Base-by-base conservation (phyloP, 495 filamentous ascomycete species). In the Penicillium daleae region DNA sequence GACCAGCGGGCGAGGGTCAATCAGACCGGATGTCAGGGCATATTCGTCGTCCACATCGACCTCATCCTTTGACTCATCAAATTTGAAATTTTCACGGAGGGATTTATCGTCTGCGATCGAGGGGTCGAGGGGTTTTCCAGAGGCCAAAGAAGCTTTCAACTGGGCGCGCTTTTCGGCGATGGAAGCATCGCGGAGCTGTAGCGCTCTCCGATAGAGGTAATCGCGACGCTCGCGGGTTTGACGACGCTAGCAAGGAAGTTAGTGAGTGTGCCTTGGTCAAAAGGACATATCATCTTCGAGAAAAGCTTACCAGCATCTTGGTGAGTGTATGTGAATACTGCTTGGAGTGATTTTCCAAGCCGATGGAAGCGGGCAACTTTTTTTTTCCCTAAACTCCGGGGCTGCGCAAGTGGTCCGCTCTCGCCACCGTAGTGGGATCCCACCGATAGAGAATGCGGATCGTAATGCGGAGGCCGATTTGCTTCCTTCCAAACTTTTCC, bases 21-120 rank as follows among this genome's bases (percentile, higher is more conserved):
- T 85, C 59, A 97, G 84, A 26, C 93, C 93, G 39, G 88, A 92
- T 3, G 95, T 86, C 59, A 92, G 85, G 15, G 89, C 85, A 73
- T 97, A 97, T 82, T 99, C 95, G 71, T 99, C 95, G 74, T 99
- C 95, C n/a, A 99, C 79, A 64, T 92, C 89, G 46, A 93, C 72
- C 10, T 77, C 74, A 52, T 74, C 70, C 39, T 78, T 90, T 6
- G 90, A 90, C 72, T 96, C 93, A 70, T 99, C 95, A 72, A 91
- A 99, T 69, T 93, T 93, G 80, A 90, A 98, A 72, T 97, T 92
- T 66, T 90, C 86, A 4, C 94, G 89, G 12, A 98, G 80, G 29
- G 84, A 69, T 74, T 90, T 92, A 73, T 99, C 96, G 69, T 97
- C 90, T 55, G 92, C 95, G 63, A 98, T 93, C 29, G 87, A 83